Conservation (phyloP, 1,284 basidiomycete genomes). For the Malassezia japonica region DNA sequence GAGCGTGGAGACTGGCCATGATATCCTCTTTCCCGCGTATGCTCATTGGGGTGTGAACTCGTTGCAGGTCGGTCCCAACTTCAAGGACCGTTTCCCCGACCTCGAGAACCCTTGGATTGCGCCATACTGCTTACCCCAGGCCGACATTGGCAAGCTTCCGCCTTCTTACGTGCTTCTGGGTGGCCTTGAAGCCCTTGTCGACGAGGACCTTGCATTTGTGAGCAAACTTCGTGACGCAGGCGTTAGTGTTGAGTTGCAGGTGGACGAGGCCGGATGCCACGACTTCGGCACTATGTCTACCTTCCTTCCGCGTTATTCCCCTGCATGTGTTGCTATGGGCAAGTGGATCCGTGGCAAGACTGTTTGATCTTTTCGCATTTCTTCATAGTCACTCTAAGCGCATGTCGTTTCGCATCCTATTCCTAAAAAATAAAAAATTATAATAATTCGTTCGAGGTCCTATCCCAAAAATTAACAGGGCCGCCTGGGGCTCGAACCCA, state of each 20-base stretch:
- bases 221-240: not conserved
- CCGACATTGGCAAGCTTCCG: not conserved
- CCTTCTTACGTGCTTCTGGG: slow-evolving; percentile 2
- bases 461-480: no score
- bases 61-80: not conserved
- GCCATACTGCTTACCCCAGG: not conserved
- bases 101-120: not conserved
- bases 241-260: not conserved
- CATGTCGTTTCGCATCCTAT: no score
- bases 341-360: no score
- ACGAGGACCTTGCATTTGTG: slow-evolving; percentile 4
- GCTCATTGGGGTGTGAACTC: slow-evolving; percentile 31
- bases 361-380: no score
- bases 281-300: slow-evolving; percentile 7
- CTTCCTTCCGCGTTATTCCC: not conserved
- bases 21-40: slow-evolving; percentile 30
- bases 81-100: not conserved
- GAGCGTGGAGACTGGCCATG: slow-evolving; percentile 8
- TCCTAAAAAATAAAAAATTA: no score
- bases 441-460: no score
- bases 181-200: slow-evolving; percentile 1
- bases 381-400: no score
- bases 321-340: not conserved
- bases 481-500: slow-evolving; percentile 23
- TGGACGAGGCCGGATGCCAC: not conserved